phyloP scores from a whole-genome alignment of 169 alveolate species.

The Pseudocohnilembus persalinus region DNA sequence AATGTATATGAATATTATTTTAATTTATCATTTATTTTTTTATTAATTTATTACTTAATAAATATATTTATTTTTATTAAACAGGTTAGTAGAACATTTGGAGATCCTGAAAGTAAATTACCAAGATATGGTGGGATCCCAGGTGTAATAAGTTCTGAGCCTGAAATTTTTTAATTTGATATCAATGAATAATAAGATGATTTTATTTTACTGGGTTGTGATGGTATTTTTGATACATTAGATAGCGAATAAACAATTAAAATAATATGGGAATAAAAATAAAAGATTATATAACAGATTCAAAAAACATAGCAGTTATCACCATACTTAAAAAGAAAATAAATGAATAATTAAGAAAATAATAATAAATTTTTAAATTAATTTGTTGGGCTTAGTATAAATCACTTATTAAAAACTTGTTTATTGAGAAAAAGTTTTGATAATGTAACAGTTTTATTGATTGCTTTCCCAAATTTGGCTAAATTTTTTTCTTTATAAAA shows the following conservation, averaged over 20 bases:
- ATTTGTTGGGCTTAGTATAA: neutral
- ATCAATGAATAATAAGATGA: slow-evolving; percentile 47
- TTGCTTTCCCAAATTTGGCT: neutral
- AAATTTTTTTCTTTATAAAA: neutral
- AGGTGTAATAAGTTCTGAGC: slow-evolving; percentile 58
- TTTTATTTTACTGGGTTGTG: slow-evolving; percentile 63
- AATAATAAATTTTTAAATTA: no score
- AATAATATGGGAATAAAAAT: neutral
- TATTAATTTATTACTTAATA: neutral
- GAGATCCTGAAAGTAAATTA: slow-evolving; percentile 66
- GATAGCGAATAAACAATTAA: neutral
- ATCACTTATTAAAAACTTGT: neutral
- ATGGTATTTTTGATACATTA: slow-evolving; percentile 75
- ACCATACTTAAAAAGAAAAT: no score
- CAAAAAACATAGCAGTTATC: no score
- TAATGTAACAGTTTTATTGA: neutral
- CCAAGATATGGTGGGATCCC: slow-evolving; percentile 63
- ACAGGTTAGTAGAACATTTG: slow-evolving; percentile 57
- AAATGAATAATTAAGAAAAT: no score
- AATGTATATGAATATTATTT: no score
- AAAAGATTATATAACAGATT: neutral
- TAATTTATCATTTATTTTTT: no score
- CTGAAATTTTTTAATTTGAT: slow-evolving; percentile 61
- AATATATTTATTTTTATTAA: no score
- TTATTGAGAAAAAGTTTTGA: neutral